Percentiles rank a stretch among this genome's conserved stretches.
phyloP scores from a whole-genome alignment of 2,329 filamentous ascomycete species.

The Stagonosporopsis tanaceti region DNA sequence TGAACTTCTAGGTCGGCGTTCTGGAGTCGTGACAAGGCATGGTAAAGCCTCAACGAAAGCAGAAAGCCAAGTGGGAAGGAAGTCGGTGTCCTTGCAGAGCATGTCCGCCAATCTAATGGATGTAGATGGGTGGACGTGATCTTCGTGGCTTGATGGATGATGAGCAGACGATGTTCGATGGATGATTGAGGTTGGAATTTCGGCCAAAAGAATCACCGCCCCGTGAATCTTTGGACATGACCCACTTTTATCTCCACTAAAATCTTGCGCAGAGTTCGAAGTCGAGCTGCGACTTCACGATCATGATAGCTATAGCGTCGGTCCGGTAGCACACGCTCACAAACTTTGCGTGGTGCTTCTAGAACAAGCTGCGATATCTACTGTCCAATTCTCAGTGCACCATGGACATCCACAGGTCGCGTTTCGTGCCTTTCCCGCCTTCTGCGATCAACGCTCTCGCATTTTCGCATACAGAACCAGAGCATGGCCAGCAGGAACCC shows the following conservation, averaged over 20 bases:
- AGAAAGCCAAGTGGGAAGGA: neutral
- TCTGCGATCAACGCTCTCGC: slow-evolving; percentile 93
- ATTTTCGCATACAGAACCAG: slow-evolving; percentile 75
- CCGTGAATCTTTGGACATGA: neutral
- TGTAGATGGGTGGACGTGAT: slow-evolving; percentile 10
- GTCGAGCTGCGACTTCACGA: slow-evolving; percentile 16
- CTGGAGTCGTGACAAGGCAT: neutral
- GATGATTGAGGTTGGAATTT: neutral
- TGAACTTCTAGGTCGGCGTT: neutral
- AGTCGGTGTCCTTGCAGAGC: neutral
- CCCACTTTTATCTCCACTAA: slow-evolving; percentile 14
- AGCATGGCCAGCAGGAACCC: slow-evolving; percentile 53
- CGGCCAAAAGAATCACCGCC: neutral
- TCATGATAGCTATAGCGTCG: slow-evolving; percentile 25
- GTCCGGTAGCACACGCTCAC: slow-evolving; percentile 27
- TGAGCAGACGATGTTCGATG: neutral
- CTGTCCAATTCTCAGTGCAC: slow-evolving; percentile 1
- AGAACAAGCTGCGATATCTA: neutral
- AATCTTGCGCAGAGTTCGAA: slow-evolving; percentile 27
- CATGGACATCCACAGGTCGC: slow-evolving; percentile 97
- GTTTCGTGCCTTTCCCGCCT: slow-evolving; percentile 91
- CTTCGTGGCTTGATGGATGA: neutral
- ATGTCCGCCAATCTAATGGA: slow-evolving; percentile 12
- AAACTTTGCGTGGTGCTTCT: slow-evolving; percentile 23
- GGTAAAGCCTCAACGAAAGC: neutral